These are phyloP conservation scores for Gracilaria vermiculophylla DNA, from an alignment of 23 red algal genomes.

Conservation along the genomic window DNA sequence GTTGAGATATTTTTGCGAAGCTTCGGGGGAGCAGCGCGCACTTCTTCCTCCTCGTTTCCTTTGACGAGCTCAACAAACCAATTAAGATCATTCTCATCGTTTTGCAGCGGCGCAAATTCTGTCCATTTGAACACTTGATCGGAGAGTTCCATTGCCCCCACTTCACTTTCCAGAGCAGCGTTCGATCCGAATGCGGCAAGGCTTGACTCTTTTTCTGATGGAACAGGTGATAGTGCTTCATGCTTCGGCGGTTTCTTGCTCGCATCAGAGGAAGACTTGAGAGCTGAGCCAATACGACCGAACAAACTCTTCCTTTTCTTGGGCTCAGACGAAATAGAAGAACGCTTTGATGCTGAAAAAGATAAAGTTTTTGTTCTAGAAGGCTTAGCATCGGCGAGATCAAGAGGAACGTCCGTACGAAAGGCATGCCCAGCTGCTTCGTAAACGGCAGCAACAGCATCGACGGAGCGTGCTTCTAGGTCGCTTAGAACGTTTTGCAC, in stretches of 20 bases:
- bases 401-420: neutral
- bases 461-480: conserved; percentile 18
- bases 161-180: conserved; percentile 5
- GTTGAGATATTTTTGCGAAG: conserved; percentile 12
- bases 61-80: conserved; percentile 30
- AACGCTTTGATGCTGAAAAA: neutral
- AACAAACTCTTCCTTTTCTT: conserved; percentile 60
- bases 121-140: conserved; percentile 48
- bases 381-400: neutral
- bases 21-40: neutral
- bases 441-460: conserved; percentile 48
- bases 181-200: neutral
- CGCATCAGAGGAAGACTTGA: conserved; percentile 21
- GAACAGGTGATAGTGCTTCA: neutral
- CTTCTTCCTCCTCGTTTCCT: conserved; percentile 14
- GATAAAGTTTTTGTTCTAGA: neutral
- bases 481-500: neutral
- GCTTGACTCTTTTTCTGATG: neutral
- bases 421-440: conserved; percentile 56
- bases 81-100: conserved; percentile 7
- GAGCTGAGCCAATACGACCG: conserved; percentile 22
- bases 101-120: neutral
- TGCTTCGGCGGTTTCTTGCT: neutral
- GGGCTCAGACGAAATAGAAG: conserved; percentile 10
- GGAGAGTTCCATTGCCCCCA: conserved; percentile 6